These are phyloP conservation scores for Xylaria longipes DNA, from an alignment of 495 filamentous ascomycete genomes.

Conservation along the genomic window DNA sequence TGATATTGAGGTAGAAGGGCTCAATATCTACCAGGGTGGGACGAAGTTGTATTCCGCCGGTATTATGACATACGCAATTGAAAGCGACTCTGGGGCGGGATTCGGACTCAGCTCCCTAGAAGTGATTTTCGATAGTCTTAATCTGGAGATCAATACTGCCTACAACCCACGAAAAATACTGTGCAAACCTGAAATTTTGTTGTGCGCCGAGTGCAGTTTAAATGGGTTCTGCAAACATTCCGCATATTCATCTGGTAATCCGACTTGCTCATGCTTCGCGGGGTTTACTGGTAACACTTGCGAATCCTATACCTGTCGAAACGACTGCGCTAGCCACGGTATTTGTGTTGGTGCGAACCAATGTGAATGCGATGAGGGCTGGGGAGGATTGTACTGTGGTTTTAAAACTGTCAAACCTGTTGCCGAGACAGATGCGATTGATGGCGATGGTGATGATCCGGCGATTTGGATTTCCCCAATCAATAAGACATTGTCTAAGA, in stretches of 20 bases:
- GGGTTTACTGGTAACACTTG: slow-evolving; percentile 36
- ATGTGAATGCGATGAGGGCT: slow-evolving; percentile 39
- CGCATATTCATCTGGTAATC: not conserved
- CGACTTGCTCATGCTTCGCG: slow-evolving; percentile 38
- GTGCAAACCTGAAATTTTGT: slow-evolving; percentile 21
- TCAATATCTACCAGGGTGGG: slow-evolving; percentile 37
- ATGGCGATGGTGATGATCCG: slow-evolving; percentile 45
- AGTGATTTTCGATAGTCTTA: slow-evolving; percentile 25
- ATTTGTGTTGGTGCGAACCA: slow-evolving; percentile 39
- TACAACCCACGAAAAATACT: slow-evolving; percentile 34
- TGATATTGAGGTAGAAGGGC: slow-evolving; percentile 36
- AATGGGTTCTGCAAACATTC: slow-evolving; percentile 34
- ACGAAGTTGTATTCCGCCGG: slow-evolving; percentile 34
- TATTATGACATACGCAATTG: slow-evolving; percentile 32
- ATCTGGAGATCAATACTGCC: slow-evolving; percentile 32
- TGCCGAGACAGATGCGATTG: slow-evolving; percentile 42
- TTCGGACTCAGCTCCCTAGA: slow-evolving; percentile 40
- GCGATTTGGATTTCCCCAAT: slow-evolving; percentile 46
- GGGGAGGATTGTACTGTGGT: slow-evolving; percentile 43
- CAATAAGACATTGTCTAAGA: slow-evolving; percentile 35
- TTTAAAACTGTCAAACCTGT: slow-evolving; percentile 39
- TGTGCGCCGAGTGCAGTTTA: slow-evolving; percentile 27
- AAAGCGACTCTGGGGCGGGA: slow-evolving; percentile 29
- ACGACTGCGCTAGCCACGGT: slow-evolving; percentile 40
- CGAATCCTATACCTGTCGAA: slow-evolving; percentile 36